phyloP scores from a whole-genome alignment of 73 alveolate genomes.

The Paramecium caudatum region DNA sequence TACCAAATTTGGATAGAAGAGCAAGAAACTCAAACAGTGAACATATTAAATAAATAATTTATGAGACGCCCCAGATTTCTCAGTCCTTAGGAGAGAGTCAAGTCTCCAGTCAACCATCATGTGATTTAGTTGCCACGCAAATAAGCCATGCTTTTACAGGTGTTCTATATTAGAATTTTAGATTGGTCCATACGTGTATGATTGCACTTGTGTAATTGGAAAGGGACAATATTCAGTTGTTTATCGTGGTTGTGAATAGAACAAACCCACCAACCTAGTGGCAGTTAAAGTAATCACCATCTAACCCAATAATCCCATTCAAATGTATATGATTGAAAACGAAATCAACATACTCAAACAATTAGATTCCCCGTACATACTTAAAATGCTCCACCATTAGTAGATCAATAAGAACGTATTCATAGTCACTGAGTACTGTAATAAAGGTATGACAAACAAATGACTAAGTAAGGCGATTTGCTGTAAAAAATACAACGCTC shows the following conservation, averaged over 20 bases:
- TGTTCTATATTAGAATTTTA: not conserved
- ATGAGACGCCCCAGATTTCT: constrained; percentile 57
- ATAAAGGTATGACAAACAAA: constrained; percentile 11
- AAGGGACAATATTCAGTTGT: constrained; percentile 52
- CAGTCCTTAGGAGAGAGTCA: constrained; percentile 64
- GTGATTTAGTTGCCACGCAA: not conserved
- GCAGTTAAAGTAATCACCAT: constrained; percentile 54
- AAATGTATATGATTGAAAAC: constrained; percentile 43
- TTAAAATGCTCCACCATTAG: not conserved
- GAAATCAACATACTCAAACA: constrained; percentile 9
- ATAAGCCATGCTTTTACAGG: not conserved
- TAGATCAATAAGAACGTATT: not conserved
- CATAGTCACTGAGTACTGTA: constrained; percentile 44
- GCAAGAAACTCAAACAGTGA: constrained; percentile 44
- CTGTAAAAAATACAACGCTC: not conserved
- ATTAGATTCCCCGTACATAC: not conserved
- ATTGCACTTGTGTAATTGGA: constrained; percentile 30
- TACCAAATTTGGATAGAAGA: constrained; percentile 66
- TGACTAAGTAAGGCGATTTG: constrained; percentile 17
- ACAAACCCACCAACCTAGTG: constrained; percentile 21
- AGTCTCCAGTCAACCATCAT: constrained; percentile 27
- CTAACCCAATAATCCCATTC: constrained; percentile 14
- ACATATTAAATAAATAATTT: not conserved
- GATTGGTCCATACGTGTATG: constrained; percentile 61
- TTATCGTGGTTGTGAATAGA: constrained; percentile 2